Evolutionary conservation across 495 filamentous ascomycete species (phyloP).

Genomic region (Opeltia flavorubescens): DNA sequence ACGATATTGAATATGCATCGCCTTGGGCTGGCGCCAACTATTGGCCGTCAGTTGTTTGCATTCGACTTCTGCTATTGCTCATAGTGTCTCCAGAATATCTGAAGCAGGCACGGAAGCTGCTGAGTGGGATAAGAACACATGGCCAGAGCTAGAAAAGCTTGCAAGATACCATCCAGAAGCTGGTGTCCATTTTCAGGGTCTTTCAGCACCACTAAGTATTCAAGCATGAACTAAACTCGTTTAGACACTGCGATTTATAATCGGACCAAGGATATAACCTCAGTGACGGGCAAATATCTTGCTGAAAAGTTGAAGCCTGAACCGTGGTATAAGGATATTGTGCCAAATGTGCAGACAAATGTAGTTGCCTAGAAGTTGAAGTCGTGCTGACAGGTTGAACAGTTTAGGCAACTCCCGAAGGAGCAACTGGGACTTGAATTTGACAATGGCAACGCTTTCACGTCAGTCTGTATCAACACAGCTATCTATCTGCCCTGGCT

Average conservation of each 20-base stretch:
- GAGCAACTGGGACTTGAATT: constrained; percentile 43
- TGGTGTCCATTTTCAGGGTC: constrained; percentile 76
- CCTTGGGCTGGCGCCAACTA: constrained; percentile 95
- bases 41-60: constrained; percentile 48
- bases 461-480: constrained; percentile 82
- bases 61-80: not conserved
- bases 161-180: constrained; percentile 66
- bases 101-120: constrained; percentile 35
- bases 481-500: constrained; percentile 81
- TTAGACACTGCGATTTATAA: constrained; percentile 47
- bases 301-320: constrained; percentile 49
- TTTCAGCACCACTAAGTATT: not conserved
- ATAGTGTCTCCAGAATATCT: constrained; percentile 31
- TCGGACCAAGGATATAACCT: constrained; percentile 43
- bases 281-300: constrained; percentile 37
- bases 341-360: constrained; percentile 45
- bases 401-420: constrained; percentile 43
- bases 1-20: constrained; percentile 90
- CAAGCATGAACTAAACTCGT: not conserved
- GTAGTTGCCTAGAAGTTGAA: not conserved
- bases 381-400: not conserved
- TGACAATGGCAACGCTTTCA: constrained; percentile 58
- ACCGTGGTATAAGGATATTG: constrained; percentile 73
- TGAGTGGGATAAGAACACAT: constrained; percentile 52
- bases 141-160: constrained; percentile 50